These are phyloP conservation scores for Pythium rishiriense DNA, from an alignment of 352 stramenopile species.

Conservation along the genomic window DNA sequence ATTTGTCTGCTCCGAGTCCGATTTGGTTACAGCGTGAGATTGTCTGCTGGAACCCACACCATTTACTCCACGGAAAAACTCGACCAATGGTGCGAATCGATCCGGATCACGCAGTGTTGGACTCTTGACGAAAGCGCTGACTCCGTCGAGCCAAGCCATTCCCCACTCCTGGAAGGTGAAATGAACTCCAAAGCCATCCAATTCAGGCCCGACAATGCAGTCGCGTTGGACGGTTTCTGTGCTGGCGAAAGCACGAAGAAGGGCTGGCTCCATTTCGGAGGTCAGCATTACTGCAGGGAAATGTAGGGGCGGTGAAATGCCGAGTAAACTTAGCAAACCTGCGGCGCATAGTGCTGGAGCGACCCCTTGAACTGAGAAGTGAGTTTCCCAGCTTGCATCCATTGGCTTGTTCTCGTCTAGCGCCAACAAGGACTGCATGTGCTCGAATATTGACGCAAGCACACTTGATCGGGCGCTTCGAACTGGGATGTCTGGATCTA, in stretches of 20 bases:
- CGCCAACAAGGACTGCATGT: conserved; percentile 16
- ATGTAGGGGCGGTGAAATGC: background rate
- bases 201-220: background rate
- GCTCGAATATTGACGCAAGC: conserved; percentile 12
- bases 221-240: background rate
- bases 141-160: conserved; percentile 11
- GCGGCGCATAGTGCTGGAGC: conserved; percentile 9
- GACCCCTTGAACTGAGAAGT: background rate
- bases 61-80: conserved; percentile 6
- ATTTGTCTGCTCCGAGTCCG: conserved; percentile 5
- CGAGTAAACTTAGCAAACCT: conserved; percentile 17
- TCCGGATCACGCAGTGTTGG: conserved; percentile 8
- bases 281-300: background rate
- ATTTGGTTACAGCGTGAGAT: background rate
- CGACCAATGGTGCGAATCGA: conserved; percentile 18
- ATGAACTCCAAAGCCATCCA: conserved; percentile 31
- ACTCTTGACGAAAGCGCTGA: conserved; percentile 1
- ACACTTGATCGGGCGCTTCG: conserved; percentile 2
- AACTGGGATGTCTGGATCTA: background rate
- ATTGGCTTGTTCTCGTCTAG: conserved; percentile 19
- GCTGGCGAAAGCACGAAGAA: conserved; percentile 7
- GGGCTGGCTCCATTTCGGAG: conserved; percentile 9
- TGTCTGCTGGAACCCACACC: background rate
- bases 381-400: conserved; percentile 18
- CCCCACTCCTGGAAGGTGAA: conserved; percentile 31